Percentiles rank a stretch among this genome's conserved stretches.
phyloP scores from a whole-genome alignment of 768 basidiomycete genomes.

The Krasilnikovozyma curviuscula region DNA sequence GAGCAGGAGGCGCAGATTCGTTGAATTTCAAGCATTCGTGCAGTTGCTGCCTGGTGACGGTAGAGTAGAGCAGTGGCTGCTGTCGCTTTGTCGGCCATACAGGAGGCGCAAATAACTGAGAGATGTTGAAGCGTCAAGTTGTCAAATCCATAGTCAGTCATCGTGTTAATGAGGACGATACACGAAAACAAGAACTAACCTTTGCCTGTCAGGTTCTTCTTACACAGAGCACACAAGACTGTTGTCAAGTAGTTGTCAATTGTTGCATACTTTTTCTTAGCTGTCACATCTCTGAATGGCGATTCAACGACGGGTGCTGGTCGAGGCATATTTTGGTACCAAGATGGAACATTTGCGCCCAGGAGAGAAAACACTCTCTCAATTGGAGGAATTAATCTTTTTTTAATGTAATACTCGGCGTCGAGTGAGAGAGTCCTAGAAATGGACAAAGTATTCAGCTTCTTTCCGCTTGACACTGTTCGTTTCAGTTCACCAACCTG shows the following conservation, averaged over 20 bases:
- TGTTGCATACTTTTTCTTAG: conserved; percentile 32
- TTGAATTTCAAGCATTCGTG: conserved; percentile 40
- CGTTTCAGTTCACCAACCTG: conserved; percentile 3
- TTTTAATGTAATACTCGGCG: conserved; percentile 66
- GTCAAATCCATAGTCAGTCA: conserved; percentile 27
- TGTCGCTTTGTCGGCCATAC: conserved; percentile 34
- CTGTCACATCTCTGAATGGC: too few relatives aligned
- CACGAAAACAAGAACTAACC: not conserved
- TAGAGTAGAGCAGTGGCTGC: conserved; percentile 41
- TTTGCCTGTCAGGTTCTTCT: not conserved
- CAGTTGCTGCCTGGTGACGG: conserved; percentile 39
- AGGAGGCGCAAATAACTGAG: conserved; percentile 41
- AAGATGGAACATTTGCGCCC: conserved; percentile 64
- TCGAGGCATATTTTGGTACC: conserved; percentile 78
- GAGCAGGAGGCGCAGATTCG: conserved; percentile 55
- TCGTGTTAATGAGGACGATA: not conserved
- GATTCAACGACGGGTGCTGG: too few relatives aligned
- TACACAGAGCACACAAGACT: not conserved
- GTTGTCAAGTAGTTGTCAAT: not conserved
- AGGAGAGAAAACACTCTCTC: conserved; percentile 78
- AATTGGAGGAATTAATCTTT: conserved; percentile 71
- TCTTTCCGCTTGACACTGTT: too few relatives aligned
- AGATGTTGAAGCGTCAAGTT: conserved; percentile 10
- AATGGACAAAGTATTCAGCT: not conserved
- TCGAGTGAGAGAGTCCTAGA: conserved; percentile 56